Base-by-base conservation (phyloP, 306 rosid genomes). In the Herpetospermum pedunculosum region DNA sequence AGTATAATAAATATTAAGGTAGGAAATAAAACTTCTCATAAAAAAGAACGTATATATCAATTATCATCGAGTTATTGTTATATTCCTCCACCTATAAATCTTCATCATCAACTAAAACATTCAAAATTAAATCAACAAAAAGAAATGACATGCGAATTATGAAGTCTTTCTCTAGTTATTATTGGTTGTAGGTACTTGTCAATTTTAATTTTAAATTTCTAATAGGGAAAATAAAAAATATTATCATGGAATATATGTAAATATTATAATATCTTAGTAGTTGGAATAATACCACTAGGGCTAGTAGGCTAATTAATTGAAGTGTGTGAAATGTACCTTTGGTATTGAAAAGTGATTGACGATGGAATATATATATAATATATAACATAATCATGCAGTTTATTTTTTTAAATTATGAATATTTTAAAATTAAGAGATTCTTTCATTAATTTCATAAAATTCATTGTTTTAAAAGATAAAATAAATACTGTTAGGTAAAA, bases 271-370 rank as follows among this genome's bases (percentile, higher is more conserved):
- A 21, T 65, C 28, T 38, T 40, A 4, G 50, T 38, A 5, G 72
- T 37, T 65, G 19, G 72, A 65, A 65, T 65, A 65, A 38, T 65
- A 38, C 72, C 72, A 65, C 52, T 65, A 6, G 72, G 52, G 72
- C 72, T 65, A 65, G 72, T 65, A 38, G 72, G 72, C 72, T 65
- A 65, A 41, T 40, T 65, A 40, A 65, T 65, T 65, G 70, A 35
- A 63, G 43, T 63, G 70, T 63, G 16, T 40, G 52, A 40, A 40
- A 38, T 40, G 11, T 7, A 4, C 34, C 49, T 10, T 60, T 2
- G 14, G 49, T 40, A 65, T 19, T 40, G 15, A 48, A 64, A 37
- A 65, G n/a, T 12, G 50, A 40, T 19, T 2, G 50, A 65, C 40
- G 34, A 65, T 65, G 34, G 72, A 65, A 65, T 65, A 43, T 2